Evolutionary conservation across 352 stramenopile species (phyloP).

Genomic region (Salisapilia sapeloensis): DNA sequence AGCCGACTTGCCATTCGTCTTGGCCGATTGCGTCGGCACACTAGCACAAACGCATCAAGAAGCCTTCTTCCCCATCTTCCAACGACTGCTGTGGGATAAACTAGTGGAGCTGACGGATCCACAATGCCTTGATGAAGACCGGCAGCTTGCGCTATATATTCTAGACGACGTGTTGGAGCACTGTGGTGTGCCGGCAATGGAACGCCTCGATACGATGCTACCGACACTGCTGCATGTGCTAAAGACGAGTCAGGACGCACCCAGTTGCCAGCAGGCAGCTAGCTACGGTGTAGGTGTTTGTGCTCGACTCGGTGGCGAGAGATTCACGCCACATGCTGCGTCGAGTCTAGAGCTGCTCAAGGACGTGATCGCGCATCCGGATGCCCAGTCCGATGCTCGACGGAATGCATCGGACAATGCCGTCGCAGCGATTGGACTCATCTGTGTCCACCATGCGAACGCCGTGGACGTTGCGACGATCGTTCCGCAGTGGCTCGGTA

Average conservation of each 20-base stretch:
- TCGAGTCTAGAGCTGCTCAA: conserved; percentile 35
- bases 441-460: conserved; percentile 41
- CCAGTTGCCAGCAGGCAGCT: conserved; percentile 44
- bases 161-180: conserved; percentile 75
- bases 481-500: conserved; percentile 49
- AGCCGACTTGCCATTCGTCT: conserved; percentile 60
- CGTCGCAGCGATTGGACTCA: conserved; percentile 49
- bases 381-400: conserved; percentile 24
- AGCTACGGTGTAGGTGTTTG: conserved; percentile 62
- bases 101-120: conserved; percentile 36
- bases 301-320: conserved; percentile 23
- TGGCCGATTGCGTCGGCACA: conserved; percentile 58
- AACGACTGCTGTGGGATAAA: conserved; percentile 60
- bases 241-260: conserved; percentile 33
- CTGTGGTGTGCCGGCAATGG: conserved; percentile 29
- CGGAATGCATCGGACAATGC: conserved; percentile 71
- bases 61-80: conserved; percentile 62
- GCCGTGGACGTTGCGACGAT: conserved; percentile 25
- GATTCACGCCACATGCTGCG: conserved; percentile 31
- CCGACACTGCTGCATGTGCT: conserved; percentile 45
- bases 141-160: conserved; percentile 74
- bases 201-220: conserved; percentile 39
- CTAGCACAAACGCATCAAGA: conserved; percentile 51
- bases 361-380: conserved; percentile 30
- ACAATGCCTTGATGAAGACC: conserved; percentile 60